These are phyloP conservation scores for Rhizopus microsporus DNA, from an alignment of 371 early-diverging fungal species.

Conservation along the genomic window DNA sequence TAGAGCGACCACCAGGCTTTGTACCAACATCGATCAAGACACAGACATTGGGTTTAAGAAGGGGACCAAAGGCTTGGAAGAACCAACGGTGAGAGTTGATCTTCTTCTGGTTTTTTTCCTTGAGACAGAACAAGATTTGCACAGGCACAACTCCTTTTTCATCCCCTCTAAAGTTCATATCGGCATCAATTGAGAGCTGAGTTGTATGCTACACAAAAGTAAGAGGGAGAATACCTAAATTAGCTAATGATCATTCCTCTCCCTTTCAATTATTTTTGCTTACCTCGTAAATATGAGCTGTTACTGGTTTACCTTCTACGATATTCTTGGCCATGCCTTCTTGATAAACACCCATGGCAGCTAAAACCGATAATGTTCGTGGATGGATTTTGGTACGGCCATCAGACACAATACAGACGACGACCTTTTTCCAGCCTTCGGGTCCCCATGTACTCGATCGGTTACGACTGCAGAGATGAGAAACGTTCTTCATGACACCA, in stretches of 20 bases:
- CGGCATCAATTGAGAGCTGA: conserved; percentile 66
- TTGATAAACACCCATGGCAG: conserved; percentile 79
- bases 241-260: background rate
- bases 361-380: conserved; percentile 71
- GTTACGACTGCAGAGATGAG: conserved; percentile 62
- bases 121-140: conserved; percentile 80
- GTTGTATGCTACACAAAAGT: conserved; percentile 63
- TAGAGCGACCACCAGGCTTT: conserved; percentile 63
- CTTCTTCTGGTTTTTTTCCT: conserved; percentile 72
- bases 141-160: conserved; percentile 74
- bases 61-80: conserved; percentile 82
- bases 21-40: conserved; percentile 85
- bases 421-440: conserved; percentile 76
- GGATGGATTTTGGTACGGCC: conserved; percentile 67
- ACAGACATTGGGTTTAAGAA: conserved; percentile 75
- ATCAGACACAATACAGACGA: conserved; percentile 70
- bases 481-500: conserved; percentile 73
- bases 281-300: conserved; percentile 81
- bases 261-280: background rate
- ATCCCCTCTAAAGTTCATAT: conserved; percentile 61
- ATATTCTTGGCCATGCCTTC: conserved; percentile 76
- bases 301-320: conserved; percentile 66
- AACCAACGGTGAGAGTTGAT: conserved; percentile 92
- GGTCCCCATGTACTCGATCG: conserved; percentile 62
- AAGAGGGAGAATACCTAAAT: conserved; percentile 1